A percentile compares a stretch with the other conserved stretches of the same genome.
Conservation (phyloP, 2,329 filamentous ascomycete genomes). For the Colletotrichum eleusines region DNA sequence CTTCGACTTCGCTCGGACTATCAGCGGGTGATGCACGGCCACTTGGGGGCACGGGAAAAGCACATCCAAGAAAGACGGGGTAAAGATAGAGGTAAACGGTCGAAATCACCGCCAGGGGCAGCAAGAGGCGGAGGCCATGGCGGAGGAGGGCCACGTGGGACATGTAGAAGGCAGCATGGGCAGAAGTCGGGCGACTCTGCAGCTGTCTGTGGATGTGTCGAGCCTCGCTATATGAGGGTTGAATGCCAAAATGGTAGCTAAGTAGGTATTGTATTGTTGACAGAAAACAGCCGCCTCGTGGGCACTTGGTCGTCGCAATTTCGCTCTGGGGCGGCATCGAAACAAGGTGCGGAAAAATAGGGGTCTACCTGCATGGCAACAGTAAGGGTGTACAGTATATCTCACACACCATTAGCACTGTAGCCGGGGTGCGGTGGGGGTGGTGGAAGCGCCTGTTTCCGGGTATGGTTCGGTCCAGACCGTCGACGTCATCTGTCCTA, state of each 20-base stretch:
- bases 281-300: neutral
- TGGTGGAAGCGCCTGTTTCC: neutral
- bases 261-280: constrained; percentile 1
- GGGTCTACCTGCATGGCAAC: constrained; percentile 20
- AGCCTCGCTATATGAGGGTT: constrained; percentile 6
- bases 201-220: constrained; percentile 28
- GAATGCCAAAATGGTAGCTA: neutral
- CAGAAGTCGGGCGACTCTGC: constrained; percentile 35
- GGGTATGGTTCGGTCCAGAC: constrained; percentile 31
- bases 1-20: constrained; percentile 32
- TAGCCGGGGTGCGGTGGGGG: constrained; percentile 6
- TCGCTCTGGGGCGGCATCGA: constrained; percentile 5
- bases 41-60: constrained; percentile 74
- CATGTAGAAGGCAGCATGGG: constrained; percentile 57
- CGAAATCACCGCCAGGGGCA: constrained; percentile 76
- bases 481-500: constrained; percentile 35
- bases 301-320: constrained; percentile 13
- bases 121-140: constrained; percentile 66
- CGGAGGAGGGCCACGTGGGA: constrained; percentile 65
- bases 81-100: constrained; percentile 90
- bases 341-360: constrained; percentile 27
- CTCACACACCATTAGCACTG: neutral
- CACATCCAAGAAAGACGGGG: constrained; percentile 82
- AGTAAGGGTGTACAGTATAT: constrained; percentile 9
- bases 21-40: constrained; percentile 30